Conservation (phyloP, 331 rosid species). For the Telfairia occidentalis region DNA sequence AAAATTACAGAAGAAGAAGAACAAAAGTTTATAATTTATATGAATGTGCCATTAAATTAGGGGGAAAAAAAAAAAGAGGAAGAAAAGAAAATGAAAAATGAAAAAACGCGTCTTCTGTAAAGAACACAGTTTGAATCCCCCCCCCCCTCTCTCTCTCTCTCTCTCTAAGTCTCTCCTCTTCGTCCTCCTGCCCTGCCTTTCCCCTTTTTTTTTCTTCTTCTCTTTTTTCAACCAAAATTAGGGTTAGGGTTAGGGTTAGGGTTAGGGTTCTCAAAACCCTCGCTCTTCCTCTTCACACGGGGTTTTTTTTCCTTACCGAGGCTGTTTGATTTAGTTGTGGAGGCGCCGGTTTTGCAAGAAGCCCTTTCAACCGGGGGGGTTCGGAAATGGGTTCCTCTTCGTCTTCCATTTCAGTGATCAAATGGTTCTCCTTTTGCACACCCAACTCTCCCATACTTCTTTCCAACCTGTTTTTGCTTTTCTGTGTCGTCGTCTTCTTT, state of each 20-base stretch:
- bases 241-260: slow-evolving; percentile 87
- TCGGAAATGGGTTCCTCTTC: slow-evolving; percentile 48
- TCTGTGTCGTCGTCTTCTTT: slow-evolving; percentile 11
- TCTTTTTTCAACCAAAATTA: slow-evolving; percentile 23
- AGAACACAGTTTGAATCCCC: slow-evolving; percentile 30
- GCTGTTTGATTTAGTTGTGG: slow-evolving; percentile 18
- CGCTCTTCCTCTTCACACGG: slow-evolving; percentile 20
- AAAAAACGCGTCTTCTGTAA: slow-evolving; percentile 57
- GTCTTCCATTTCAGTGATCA: slow-evolving; percentile 28
- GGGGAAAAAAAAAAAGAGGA: neutral
- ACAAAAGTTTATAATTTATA: neutral
- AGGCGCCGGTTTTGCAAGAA: slow-evolving; percentile 15
- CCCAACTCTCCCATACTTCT: slow-evolving; percentile 17
- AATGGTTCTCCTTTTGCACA: slow-evolving; percentile 22
- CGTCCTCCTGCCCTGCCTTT: neutral
- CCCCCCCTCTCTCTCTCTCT: neutral
- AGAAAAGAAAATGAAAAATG: neutral
- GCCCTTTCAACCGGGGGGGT: slow-evolving; percentile 25
- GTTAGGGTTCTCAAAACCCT: slow-evolving; percentile 35
- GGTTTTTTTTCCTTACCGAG: neutral
- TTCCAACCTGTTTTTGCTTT: slow-evolving; percentile 19
- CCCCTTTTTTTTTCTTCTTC: too few relatives aligned
- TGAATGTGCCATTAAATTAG: neutral
- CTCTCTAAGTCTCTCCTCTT: neutral
- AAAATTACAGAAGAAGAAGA: neutral